Percentiles rank a stretch among this genome's conserved stretches.
phyloP scores from a whole-genome alignment of 2,329 filamentous ascomycete genomes.

The Metarhizium rileyi region DNA sequence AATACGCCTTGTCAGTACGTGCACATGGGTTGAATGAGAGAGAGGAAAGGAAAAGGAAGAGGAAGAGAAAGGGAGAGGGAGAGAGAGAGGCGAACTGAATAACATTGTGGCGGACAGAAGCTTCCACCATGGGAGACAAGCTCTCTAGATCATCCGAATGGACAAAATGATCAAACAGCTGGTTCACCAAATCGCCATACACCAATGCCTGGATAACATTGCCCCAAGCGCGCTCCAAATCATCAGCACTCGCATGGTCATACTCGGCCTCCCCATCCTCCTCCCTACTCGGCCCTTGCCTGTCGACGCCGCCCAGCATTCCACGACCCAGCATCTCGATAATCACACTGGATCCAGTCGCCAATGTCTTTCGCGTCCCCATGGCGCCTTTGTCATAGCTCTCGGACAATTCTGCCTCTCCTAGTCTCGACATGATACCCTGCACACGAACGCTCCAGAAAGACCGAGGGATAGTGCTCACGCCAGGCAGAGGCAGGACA shows the following conservation, averaged over 20 bases:
- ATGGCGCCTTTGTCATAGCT: constrained; percentile 73
- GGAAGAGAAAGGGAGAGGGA: background rate
- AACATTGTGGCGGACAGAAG: constrained; percentile 55
- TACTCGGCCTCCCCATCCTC: constrained; percentile 36
- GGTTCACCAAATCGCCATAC: constrained; percentile 58
- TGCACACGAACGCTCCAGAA: constrained; percentile 58
- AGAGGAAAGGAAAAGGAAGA: background rate
- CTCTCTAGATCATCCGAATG: constrained; percentile 53
- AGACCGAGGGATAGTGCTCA: constrained; percentile 49
- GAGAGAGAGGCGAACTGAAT: constrained; percentile 46
- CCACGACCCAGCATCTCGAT: constrained; percentile 61
- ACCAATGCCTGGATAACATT: constrained; percentile 56
- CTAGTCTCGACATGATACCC: constrained; percentile 50
- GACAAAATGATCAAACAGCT: constrained; percentile 51
- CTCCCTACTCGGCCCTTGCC: constrained; percentile 8
- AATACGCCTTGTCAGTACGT: background rate
- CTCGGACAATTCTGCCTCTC: constrained; percentile 62
- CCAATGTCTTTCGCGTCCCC: constrained; percentile 64
- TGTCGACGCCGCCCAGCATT: constrained; percentile 45
- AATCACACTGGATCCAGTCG: constrained; percentile 60
- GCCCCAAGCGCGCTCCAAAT: constrained; percentile 55
- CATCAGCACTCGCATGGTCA: constrained; percentile 46
- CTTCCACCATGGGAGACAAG: constrained; percentile 52
- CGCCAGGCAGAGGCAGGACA: constrained; percentile 54
- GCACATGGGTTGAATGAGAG: too few relatives aligned